These are phyloP conservation scores for Setaria italica DNA, from an alignment of 202 grass and related monocot species.

Conservation along the genomic window DNA sequence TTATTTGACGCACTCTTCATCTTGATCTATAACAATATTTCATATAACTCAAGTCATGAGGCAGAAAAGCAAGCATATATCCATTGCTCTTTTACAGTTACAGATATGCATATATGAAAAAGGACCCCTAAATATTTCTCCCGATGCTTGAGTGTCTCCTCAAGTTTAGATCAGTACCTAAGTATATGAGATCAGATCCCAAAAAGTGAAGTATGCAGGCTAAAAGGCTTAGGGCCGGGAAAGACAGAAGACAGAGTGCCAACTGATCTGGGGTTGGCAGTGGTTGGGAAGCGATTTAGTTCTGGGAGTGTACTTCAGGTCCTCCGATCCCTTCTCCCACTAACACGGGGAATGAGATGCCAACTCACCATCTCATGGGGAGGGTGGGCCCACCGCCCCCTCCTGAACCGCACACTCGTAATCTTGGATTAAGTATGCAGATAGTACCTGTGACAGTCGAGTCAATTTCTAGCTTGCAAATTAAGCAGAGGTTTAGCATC, in stretches of 20 bases:
- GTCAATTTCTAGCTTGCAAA: background rate
- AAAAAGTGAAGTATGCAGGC: background rate
- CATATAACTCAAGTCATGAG: background rate
- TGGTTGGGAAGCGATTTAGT: background rate
- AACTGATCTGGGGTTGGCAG: slow-evolving; percentile 28
- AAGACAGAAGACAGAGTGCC: background rate
- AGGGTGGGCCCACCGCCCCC: background rate
- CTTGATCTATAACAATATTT: background rate
- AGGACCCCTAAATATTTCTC: background rate
- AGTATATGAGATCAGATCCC: background rate
- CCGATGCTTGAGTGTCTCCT: background rate
- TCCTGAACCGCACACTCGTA: slow-evolving; percentile 31
- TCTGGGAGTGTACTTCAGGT: background rate
- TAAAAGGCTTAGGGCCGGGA: background rate
- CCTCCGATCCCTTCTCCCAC: background rate
- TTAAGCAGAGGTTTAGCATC: slow-evolving; percentile 24
- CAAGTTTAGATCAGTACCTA: slow-evolving; percentile 8
- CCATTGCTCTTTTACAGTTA: background rate
- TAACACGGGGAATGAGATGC: slow-evolving; percentile 41
- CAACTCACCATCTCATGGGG: slow-evolving; percentile 38
- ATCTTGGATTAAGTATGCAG: background rate
- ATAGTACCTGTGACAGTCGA: background rate
- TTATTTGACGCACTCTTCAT: background rate
- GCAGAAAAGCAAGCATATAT: background rate
- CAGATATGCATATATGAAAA: background rate